Conservation (phyloP, 2,329 filamentous ascomycete genomes). For the Fusarium redolens region DNA sequence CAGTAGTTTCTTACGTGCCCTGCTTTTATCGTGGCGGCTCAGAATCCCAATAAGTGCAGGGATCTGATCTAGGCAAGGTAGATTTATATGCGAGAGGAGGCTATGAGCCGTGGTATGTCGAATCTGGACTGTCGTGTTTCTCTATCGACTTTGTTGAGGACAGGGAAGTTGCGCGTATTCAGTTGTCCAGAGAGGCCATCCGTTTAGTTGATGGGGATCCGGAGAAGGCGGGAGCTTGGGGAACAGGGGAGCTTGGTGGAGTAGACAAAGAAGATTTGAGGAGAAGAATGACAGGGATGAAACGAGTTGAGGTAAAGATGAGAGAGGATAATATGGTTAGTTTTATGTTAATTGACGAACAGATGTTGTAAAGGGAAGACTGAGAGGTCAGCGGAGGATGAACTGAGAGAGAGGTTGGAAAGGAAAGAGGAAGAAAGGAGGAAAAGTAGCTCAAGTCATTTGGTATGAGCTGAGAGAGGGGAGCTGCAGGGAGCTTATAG, state of each 20-base stretch:
- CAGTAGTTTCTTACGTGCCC: conserved; percentile 38
- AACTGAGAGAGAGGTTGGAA: neutral
- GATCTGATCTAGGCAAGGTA: neutral
- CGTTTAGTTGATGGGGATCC: conserved; percentile 27
- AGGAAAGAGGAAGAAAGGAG: neutral
- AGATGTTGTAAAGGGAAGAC: conserved; percentile 21
- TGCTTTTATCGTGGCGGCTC: conserved; percentile 24
- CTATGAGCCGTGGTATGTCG: neutral
- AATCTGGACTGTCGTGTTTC: neutral
- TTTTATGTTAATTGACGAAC: conserved; percentile 20
- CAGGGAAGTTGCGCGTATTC: neutral
- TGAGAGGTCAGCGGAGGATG: neutral
- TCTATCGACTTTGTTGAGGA: neutral
- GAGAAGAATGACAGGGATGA: conserved; percentile 5
- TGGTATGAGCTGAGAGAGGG: neutral
- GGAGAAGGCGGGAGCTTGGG: conserved; percentile 26
- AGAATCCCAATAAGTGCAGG: conserved; percentile 23
- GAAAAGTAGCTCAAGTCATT: neutral
- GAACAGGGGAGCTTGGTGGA: conserved; percentile 29
- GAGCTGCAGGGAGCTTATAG: conserved; percentile 20
- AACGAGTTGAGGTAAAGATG: conserved; percentile 4
- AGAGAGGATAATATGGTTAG: neutral
- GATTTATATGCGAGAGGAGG: neutral
- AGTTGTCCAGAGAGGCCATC: conserved; percentile 9
- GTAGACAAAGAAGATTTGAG: conserved; percentile 30